Conservation (phyloP, 768 basidiomycete genomes). For the Neoboletus brunneissimus region DNA sequence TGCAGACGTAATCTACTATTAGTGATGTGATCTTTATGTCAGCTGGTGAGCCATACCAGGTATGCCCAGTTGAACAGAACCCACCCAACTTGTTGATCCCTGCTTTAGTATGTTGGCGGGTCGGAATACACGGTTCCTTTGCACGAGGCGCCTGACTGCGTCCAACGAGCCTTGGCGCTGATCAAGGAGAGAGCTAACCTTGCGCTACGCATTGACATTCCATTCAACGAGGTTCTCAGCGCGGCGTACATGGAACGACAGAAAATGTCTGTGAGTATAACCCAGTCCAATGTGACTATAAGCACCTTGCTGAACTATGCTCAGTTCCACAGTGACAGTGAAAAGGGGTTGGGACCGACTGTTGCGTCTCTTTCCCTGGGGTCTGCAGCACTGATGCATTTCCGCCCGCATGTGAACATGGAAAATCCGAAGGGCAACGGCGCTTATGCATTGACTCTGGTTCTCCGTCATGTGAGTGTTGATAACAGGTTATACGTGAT, state of each 20-base stretch:
- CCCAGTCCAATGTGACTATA: background rate
- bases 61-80: slow-evolving; percentile 25
- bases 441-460: slow-evolving; percentile 47
- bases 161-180: slow-evolving; percentile 53
- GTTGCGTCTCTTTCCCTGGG: slow-evolving; percentile 79
- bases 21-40: slow-evolving; percentile 2
- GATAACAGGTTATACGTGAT: background rate
- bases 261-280: slow-evolving; percentile 67
- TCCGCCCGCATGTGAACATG: slow-evolving; percentile 48
- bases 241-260: slow-evolving; percentile 85
- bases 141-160: slow-evolving; percentile 53
- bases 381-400: slow-evolving; percentile 77
- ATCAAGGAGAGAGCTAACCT: slow-evolving; percentile 54
- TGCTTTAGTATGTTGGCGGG: slow-evolving; percentile 68
- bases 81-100: slow-evolving; percentile 6
- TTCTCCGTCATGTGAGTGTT: slow-evolving; percentile 61
- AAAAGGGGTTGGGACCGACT: slow-evolving; percentile 66
- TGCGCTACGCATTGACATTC: slow-evolving; percentile 38
- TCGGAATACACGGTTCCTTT: slow-evolving; percentile 71
- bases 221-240: slow-evolving; percentile 78
- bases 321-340: slow-evolving; percentile 79
- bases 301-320: slow-evolving; percentile 5
- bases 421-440: slow-evolving; percentile 28
- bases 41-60: slow-evolving; percentile 84
- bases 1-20: background rate